A percentile compares a stretch with the other conserved stretches of the same genome.
Conservation (phyloP, 768 basidiomycete species). For the Panellus pusillus region DNA sequence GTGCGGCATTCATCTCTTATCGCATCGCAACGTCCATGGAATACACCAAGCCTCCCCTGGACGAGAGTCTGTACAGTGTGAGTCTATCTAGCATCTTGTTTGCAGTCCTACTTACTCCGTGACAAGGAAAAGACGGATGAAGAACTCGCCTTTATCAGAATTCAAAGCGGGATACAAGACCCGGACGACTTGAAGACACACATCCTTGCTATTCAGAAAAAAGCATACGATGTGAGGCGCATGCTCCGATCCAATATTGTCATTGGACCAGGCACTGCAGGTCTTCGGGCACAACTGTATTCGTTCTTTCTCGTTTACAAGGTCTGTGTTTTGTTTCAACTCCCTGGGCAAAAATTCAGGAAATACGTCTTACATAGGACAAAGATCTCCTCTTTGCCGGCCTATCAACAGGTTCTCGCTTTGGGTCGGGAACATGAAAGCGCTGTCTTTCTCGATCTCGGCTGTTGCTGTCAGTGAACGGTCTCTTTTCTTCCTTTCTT, state of each 20-base stretch:
- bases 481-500: neutral
- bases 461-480: constrained; percentile 39
- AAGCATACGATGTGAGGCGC: constrained; percentile 30
- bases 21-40: neutral
- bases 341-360: neutral
- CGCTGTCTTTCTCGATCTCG: constrained; percentile 41
- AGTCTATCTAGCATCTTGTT: no score
- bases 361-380: neutral
- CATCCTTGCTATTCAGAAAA: constrained; percentile 32
- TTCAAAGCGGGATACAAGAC: constrained; percentile 29
- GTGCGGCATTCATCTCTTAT: neutral
- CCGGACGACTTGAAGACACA: constrained; percentile 32
- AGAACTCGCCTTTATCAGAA: constrained; percentile 29
- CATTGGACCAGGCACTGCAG: no score
- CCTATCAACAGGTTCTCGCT: constrained; percentile 30
- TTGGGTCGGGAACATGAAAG: constrained; percentile 26
- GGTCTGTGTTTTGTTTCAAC: constrained; percentile 1
- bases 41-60: constrained; percentile 10
- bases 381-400: constrained; percentile 36
- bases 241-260: neutral
- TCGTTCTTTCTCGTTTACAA: constrained; percentile 23
- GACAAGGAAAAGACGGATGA: constrained; percentile 4
- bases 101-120: neutral
- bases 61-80: constrained; percentile 11
- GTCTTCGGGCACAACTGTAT: constrained; percentile 20